Conservation (phyloP, 768 basidiomycete genomes). For the Suillus spraguei region DNA sequence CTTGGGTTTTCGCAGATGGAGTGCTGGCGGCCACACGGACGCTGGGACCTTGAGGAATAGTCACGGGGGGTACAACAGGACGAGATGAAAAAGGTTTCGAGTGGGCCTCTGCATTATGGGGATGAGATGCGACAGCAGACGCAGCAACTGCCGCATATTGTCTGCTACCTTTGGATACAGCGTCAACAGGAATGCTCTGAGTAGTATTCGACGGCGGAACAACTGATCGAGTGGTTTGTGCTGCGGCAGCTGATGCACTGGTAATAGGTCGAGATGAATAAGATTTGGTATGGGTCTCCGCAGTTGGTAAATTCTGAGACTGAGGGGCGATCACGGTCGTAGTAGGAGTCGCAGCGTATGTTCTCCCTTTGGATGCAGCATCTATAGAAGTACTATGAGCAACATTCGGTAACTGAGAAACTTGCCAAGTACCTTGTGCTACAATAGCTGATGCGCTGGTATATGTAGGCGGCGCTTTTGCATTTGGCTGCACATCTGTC, state of each 20-base stretch:
- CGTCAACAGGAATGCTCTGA: neutral
- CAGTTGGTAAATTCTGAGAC: constrained; percentile 1
- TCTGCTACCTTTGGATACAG: neutral
- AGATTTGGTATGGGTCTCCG: constrained; percentile 22
- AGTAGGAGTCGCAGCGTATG: neutral
- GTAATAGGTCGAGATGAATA: constrained; percentile 22
- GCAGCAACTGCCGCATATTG: neutral
- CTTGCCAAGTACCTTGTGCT: neutral
- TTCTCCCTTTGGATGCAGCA: neutral
- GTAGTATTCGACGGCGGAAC: neutral
- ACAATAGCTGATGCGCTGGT: neutral
- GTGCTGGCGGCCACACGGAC: constrained; percentile 16
- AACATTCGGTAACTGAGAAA: neutral
- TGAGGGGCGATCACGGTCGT: neutral
- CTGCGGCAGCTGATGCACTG: constrained; percentile 2
- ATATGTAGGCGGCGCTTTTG: constrained; percentile 19
- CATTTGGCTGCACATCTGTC: constrained; percentile 21
- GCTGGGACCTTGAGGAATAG: constrained; percentile 20
- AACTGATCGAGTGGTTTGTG: constrained; percentile 2
- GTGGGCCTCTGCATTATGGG: constrained; percentile 17
- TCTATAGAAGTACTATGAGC: neutral
- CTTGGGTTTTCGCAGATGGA: constrained; percentile 19
- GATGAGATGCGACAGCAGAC: constrained; percentile 5
- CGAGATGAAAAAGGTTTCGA: constrained; percentile 25
- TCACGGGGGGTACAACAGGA: constrained; percentile 15